Evolutionary conservation across 2,329 filamentous ascomycete species (phyloP), one percentile per base, ranked within the genome.

Genomic region (Teratosphaeria nubilosa): DNA sequence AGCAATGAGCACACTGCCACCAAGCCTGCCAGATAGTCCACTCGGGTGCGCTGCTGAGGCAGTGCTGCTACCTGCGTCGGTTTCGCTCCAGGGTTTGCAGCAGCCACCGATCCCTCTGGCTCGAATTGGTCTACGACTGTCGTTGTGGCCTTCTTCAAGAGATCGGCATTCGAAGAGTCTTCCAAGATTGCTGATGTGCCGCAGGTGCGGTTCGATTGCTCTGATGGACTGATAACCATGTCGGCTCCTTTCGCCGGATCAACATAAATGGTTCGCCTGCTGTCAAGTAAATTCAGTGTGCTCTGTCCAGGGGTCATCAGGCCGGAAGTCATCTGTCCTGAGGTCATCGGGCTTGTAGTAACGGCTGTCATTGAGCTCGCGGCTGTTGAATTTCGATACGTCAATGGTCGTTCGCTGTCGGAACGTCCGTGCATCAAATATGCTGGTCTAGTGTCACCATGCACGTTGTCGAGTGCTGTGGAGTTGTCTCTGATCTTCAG

Each of bases 1-100:
- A 77, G 64, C n/a, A 78, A 64, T n/a, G 75, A 72, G 62, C 73
- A 76, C 5, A 78, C 58, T 1, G 75, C 75, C 9, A 77, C 73
- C 6, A 78, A 65, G 31, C 76, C 76, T 13, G 76, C 76, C 16
- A 78, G 68, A 62, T 78, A 75, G 59, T 78, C 77, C 27, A 78
- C 70, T 45, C 76, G 70, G 25, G 68, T 66, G 9, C 63, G 60
- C 16, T 53, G 56, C 53, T 57, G 50, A 5, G 63, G 62, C 5
- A 60, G 6, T 24, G 53, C 27, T 37, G 59, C 57, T 53, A 31
- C 11, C 22, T 51, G 37, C 31, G 30, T 58, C 30, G 51, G 50
- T 22, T 58, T 58, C 5, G 61, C 60, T n/a, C 61, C 62, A 14
- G 62, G 58, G 11, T 57, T 64, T 22, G 61, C 55, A 7, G 63